Percentiles rank a stretch among this genome's conserved stretches.
phyloP scores from a whole-genome alignment of 352 stramenopile species.

The Phytopythium sindhum region DNA sequence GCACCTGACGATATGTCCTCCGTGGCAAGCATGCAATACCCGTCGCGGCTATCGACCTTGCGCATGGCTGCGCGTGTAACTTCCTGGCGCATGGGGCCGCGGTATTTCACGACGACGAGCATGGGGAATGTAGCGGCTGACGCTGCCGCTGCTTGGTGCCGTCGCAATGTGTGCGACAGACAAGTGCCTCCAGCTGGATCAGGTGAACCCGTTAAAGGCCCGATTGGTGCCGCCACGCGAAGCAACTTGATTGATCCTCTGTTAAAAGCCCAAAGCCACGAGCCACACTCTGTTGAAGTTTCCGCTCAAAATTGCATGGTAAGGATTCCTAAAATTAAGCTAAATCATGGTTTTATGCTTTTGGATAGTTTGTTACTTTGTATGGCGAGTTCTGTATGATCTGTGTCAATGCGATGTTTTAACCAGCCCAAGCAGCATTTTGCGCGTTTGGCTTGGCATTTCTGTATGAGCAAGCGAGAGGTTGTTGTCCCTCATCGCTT shows the following conservation, averaged over 20 bases:
- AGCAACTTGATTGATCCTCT: background rate
- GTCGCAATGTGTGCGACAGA: background rate
- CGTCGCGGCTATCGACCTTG: background rate
- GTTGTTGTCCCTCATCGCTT: background rate
- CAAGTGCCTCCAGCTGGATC: background rate
- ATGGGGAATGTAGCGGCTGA: background rate
- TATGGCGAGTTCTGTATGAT: too few relatives aligned
- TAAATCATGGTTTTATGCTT: background rate
- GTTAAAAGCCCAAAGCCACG: slow-evolving; percentile 1
- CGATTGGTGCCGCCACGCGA: background rate
- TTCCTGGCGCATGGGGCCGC: background rate
- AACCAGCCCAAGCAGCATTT: background rate
- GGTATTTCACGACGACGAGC: background rate
- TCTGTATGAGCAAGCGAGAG: background rate
- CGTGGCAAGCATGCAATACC: background rate
- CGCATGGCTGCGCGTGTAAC: background rate
- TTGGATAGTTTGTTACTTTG: background rate
- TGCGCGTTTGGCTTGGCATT: background rate
- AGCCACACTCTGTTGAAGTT: background rate
- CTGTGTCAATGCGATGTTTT: background rate
- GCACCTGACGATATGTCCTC: background rate
- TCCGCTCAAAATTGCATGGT: background rate
- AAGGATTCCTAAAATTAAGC: background rate
- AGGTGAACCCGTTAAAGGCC: background rate
- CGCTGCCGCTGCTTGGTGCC: background rate